Evolutionary conservation across 176 grass and related monocot species (phyloP).

Genomic region (Secale cereale): DNA sequence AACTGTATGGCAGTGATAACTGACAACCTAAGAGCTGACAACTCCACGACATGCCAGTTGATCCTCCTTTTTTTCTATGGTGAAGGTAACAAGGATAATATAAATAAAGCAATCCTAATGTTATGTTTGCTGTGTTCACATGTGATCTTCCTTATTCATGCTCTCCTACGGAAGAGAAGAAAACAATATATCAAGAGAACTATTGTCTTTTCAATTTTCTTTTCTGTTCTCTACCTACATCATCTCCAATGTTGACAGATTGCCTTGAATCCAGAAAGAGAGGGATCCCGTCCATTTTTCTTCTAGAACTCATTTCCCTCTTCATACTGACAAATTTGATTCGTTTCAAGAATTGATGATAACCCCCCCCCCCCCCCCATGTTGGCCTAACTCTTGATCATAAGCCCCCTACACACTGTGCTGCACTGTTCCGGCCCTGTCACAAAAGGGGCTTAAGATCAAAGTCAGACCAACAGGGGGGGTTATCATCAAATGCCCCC

Average conservation of each 20-base stretch:
- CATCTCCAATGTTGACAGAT: not conserved
- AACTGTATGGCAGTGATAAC: not conserved
- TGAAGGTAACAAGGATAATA: not conserved
- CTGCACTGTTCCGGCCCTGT: too few species aligned
- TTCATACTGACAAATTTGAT: too few species aligned
- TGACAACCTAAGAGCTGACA: constrained; percentile 4
- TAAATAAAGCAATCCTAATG: not conserved
- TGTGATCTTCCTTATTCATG: not conserved
- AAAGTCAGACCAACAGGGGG: too few species aligned
- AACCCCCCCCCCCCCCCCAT: too few species aligned
- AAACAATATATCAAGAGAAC: not conserved
- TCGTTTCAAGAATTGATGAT: too few species aligned
- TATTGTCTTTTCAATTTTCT: not conserved
- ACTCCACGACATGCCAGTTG: not conserved
- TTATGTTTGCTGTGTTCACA: not conserved
- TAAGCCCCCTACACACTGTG: too few species aligned
- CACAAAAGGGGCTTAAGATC: too few species aligned
- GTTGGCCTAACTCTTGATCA: too few species aligned
- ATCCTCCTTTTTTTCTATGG: not conserved
- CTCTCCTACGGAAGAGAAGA: not conserved
- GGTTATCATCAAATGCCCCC: too few species aligned
- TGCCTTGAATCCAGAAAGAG: not conserved
- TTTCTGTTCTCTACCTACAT: not conserved
- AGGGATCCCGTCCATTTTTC: not conserved
- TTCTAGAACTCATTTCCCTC: too few species aligned